These are phyloP conservation scores for Ophiosphaerella narmari DNA, from an alignment of 2,329 filamentous ascomycete genomes.

Conservation along the genomic window DNA sequence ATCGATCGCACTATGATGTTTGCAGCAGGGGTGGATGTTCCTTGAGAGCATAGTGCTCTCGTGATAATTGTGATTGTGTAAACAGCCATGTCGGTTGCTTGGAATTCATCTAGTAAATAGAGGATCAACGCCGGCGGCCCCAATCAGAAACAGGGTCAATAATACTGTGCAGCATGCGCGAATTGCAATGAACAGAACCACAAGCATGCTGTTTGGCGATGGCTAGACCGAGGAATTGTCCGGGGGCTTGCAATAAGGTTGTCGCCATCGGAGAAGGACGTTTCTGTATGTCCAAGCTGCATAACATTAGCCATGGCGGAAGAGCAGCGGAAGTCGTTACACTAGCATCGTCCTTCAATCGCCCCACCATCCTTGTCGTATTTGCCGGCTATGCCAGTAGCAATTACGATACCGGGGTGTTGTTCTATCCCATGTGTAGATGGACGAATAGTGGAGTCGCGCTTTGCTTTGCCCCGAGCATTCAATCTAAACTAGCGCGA, in stretches of 20 bases:
- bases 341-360: conserved; percentile 1
- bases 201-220: too few relatives aligned
- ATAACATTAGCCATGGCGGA: conserved; percentile 5
- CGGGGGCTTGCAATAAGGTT: conserved; percentile 22
- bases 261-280: conserved; percentile 5
- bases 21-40: too few relatives aligned
- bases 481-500: conserved; percentile 23
- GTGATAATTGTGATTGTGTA: neutral
- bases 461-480: conserved; percentile 9
- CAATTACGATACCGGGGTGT: neutral
- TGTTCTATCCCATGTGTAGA: conserved; percentile 13
- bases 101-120: neutral
- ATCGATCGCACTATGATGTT: too few relatives aligned
- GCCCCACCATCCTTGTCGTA: neutral
- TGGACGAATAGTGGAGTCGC: conserved; percentile 10
- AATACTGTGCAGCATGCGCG: neutral
- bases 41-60: neutral
- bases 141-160: neutral
- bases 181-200: too few relatives aligned
- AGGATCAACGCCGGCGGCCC: neutral
- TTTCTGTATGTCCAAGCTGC: conserved; percentile 6
- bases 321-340: conserved; percentile 5
- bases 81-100: neutral
- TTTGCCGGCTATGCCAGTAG: neutral
- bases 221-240: neutral